Conservation (phyloP, 139 green algal genomes). For the Zygnema circumcarinatum region DNA sequence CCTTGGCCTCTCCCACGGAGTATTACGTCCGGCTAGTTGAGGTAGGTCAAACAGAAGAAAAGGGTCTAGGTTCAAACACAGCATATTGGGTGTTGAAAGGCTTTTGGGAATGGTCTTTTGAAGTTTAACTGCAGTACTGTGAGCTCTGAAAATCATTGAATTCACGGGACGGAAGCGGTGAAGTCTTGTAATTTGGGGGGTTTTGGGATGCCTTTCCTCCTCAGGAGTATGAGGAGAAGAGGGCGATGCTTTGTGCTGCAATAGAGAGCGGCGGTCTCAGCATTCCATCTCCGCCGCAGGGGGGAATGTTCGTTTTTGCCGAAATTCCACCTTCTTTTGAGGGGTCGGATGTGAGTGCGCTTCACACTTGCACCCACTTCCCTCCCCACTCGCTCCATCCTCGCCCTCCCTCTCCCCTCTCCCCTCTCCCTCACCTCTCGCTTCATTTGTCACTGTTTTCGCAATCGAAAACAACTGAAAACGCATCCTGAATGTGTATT, state of each 20-base stretch:
- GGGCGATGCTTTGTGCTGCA: no score
- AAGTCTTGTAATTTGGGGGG: background rate
- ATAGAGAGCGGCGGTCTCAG: no score
- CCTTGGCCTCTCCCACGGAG: background rate
- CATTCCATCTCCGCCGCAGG: background rate
- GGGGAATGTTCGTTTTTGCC: conserved; percentile 49
- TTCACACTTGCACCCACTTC: background rate
- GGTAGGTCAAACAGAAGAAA: background rate
- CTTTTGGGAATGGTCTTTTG: background rate
- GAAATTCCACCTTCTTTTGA: background rate
- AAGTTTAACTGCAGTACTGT: conserved; percentile 1
- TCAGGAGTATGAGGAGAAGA: no score
- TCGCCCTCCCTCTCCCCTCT: background rate
- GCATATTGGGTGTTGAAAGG: background rate
- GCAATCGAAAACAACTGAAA: background rate
- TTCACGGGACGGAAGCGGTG: background rate
- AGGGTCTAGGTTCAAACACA: background rate
- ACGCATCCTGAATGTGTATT: background rate
- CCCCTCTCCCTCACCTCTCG: background rate
- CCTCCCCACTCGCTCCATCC: background rate
- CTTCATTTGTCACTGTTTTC: background rate
- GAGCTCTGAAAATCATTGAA: background rate
- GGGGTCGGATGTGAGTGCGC: conserved; percentile 21
- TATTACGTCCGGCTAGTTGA: conserved; percentile 31
- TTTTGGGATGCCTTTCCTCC: no score